Percentiles rank a stretch among this genome's conserved stretches.
phyloP scores from a whole-genome alignment of 2,329 filamentous ascomycete genomes.

The Graphilbum sp. region DNA sequence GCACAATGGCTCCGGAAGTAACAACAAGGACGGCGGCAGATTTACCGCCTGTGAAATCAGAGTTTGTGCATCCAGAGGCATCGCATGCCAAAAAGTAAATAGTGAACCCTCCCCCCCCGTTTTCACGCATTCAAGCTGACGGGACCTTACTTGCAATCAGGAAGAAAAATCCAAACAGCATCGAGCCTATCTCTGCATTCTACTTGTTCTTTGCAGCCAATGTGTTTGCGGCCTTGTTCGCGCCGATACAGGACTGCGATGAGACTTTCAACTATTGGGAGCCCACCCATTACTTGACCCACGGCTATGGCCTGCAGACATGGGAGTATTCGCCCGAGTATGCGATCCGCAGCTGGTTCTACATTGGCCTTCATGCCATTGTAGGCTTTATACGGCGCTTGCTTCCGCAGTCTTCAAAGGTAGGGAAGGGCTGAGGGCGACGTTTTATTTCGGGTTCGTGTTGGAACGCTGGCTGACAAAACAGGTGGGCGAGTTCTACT shows the following conservation, averaged over 20 bases:
- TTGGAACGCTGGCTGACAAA: no score
- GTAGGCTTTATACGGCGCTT: conserved; percentile 51
- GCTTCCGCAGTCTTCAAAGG: conserved; percentile 43
- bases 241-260: conserved; percentile 94
- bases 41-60: conserved; percentile 15
- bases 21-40: conserved; percentile 19
- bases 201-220: conserved; percentile 64
- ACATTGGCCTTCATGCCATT: conserved; percentile 63
- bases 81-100: conserved; percentile 34
- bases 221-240: conserved; percentile 58
- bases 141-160: no score
- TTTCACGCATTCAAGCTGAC: no score
- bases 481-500: conserved; percentile 65
- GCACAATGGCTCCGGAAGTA: conserved; percentile 5
- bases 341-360: conserved; percentile 90
- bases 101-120: background rate
- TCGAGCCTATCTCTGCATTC: conserved; percentile 62
- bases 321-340: conserved; percentile 98
- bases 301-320: conserved; percentile 87
- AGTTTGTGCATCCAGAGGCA: conserved; percentile 31
- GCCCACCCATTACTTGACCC: conserved; percentile 81
- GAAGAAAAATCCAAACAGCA: conserved; percentile 37
- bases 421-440: no score
- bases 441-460: no score
- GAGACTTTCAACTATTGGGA: conserved; percentile 99